Conservation (phyloP, 306 rosid genomes). For the Sicyos baderoa region DNA sequence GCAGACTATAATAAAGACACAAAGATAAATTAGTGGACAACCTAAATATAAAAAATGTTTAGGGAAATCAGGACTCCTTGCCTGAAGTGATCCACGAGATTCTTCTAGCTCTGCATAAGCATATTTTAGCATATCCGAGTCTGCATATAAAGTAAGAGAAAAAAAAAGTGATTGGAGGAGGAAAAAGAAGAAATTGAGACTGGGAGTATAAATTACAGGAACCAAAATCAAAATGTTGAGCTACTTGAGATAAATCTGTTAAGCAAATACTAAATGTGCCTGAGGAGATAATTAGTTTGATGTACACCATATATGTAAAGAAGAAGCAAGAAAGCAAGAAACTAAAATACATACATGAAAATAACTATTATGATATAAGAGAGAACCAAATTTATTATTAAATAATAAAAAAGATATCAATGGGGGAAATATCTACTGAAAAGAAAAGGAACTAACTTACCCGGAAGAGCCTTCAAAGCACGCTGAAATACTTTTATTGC, state of each 20-base stretch:
- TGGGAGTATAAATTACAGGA: slow-evolving; percentile 16
- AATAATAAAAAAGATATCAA: slow-evolving; percentile 5
- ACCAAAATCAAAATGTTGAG: slow-evolving; percentile 11
- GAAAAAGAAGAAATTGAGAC: background rate
- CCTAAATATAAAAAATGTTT: slow-evolving; percentile 12
- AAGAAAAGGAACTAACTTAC: slow-evolving; percentile 33
- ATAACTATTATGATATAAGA: background rate
- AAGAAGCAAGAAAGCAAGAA: slow-evolving; percentile 1
- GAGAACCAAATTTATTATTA: background rate
- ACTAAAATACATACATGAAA: background rate
- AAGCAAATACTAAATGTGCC: background rate
- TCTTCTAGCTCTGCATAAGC: slow-evolving; percentile 97
- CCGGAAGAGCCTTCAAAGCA: slow-evolving; percentile 90
- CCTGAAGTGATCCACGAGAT: slow-evolving; percentile 97
- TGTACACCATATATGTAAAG: background rate
- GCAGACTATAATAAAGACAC: slow-evolving; percentile 59
- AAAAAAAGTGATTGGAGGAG: slow-evolving; percentile 2
- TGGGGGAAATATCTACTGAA: slow-evolving; percentile 18
- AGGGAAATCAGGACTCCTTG: slow-evolving; percentile 23
- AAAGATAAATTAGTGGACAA: slow-evolving; percentile 9
- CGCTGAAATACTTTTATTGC: slow-evolving; percentile 96
- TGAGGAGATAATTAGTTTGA: background rate
- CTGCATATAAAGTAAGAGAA: slow-evolving; percentile 30
- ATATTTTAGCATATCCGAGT: slow-evolving; percentile 78
- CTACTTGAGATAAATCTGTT: background rate